phyloP scores from a whole-genome alignment of 345 rosid genomes.

The Firmiana major region DNA sequence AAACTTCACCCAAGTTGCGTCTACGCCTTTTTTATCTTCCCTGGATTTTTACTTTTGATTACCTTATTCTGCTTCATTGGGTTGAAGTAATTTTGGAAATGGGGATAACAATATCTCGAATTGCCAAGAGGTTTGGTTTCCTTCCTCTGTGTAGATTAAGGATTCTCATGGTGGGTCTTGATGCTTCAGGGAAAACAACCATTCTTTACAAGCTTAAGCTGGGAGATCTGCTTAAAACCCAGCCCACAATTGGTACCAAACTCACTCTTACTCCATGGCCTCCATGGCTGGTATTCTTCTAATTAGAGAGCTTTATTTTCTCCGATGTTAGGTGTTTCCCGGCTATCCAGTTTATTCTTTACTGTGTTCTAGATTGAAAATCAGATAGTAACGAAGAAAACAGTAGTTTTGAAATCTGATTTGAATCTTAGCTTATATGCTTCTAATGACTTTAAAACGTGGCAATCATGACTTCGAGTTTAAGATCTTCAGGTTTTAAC shows the following conservation, averaged over 20 bases:
- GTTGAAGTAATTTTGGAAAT: background rate
- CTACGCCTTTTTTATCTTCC: background rate
- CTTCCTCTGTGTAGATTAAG: constrained; percentile 5
- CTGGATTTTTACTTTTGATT: background rate
- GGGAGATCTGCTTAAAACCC: constrained; percentile 50
- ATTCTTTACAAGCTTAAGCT: constrained; percentile 66
- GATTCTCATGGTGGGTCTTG: constrained; percentile 56
- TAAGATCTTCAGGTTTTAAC: no score
- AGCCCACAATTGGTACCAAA: constrained; percentile 55
- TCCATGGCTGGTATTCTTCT: background rate
- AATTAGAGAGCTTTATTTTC: background rate
- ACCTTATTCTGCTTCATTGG: background rate
- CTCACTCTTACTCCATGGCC: background rate
- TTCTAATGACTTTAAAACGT: no score
- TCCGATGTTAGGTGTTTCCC: background rate
- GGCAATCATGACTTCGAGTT: no score
- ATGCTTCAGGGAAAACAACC: constrained; percentile 69
- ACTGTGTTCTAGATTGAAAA: background rate
- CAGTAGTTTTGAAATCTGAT: no score
- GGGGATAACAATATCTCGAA: background rate
- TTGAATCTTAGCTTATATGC: no score
- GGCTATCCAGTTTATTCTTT: no score
- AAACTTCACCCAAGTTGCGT: background rate
- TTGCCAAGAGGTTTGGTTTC: constrained; percentile 3
- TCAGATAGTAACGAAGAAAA: background rate